These are phyloP conservation scores for Pelargonium nanum DNA, from an alignment of 345 rosid species.

Conservation along the genomic window DNA sequence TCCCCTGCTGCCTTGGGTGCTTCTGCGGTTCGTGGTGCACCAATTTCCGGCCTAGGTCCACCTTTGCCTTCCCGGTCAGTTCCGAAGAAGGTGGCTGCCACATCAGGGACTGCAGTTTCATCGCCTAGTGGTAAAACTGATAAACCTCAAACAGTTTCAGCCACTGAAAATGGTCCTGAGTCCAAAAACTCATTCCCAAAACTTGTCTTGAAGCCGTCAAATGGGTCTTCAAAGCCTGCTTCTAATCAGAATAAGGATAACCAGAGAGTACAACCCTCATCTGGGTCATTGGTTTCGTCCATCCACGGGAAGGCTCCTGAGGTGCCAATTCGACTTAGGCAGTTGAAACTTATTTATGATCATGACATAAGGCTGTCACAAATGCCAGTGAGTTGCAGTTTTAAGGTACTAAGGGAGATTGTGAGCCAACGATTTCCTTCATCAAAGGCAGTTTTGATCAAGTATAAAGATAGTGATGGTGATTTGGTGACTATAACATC, in stretches of 20 bases:
- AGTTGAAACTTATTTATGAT: slow-evolving; percentile 79
- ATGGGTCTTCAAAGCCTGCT: slow-evolving; percentile 37
- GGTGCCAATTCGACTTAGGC: slow-evolving; percentile 45
- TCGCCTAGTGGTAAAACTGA: slow-evolving; percentile 37
- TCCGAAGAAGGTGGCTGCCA: slow-evolving; percentile 46
- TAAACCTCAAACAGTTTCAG: slow-evolving; percentile 26
- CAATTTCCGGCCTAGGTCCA: slow-evolving; percentile 79
- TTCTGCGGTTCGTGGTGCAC: slow-evolving; percentile 91
- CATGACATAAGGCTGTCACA: slow-evolving; percentile 83
- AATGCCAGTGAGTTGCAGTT: slow-evolving; percentile 79
- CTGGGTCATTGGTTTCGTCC: slow-evolving; percentile 16
- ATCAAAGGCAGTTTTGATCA: slow-evolving; percentile 74
- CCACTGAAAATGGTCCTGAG: slow-evolving; percentile 46
- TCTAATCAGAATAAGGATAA: slow-evolving; percentile 16
- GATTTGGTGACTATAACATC: slow-evolving; percentile 85
- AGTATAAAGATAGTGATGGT: slow-evolving; percentile 82
- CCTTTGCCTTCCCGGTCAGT: slow-evolving; percentile 74
- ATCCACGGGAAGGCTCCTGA: slow-evolving; percentile 20
- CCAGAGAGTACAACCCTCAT: slow-evolving; percentile 21
- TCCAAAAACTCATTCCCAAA: slow-evolving; percentile 40
- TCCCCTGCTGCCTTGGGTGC: slow-evolving; percentile 99
- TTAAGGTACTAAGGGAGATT: slow-evolving; percentile 66
- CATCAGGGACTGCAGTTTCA: slow-evolving; percentile 24
- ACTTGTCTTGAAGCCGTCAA: slow-evolving; percentile 45
- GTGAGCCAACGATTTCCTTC: slow-evolving; percentile 72